Base-by-base conservation (phyloP, 108 stramenopile species). In the Nitzschia sp. region DNA sequence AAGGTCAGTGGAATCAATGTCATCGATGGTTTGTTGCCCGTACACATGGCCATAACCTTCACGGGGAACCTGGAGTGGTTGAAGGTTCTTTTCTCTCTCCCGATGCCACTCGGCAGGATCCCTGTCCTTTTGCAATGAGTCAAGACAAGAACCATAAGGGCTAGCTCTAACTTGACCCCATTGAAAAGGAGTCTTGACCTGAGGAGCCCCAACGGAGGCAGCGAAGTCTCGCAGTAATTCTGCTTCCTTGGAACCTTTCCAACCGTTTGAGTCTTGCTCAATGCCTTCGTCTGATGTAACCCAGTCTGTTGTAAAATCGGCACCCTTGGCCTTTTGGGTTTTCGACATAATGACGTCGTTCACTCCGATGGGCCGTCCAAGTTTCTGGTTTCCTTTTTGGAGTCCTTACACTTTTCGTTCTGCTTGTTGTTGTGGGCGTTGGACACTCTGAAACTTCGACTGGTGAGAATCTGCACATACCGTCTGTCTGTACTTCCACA, bases 21-120 rank as follows among this genome's bases (percentile, higher is more conserved):
- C 56, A 48, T 82, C 67, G 54, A 90, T 87, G 11, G 73, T 69
- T 21, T 71, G 51, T 57, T 82, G 76, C 15, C 92, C 92, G 53
- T 85, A 79, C 20, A 89, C 63, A 62, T 90, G 89, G 63, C 86
- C 82, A 58, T 87, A 93, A 10, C 89, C 89, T 53, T 88, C 82
- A 19, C 61, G 52, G 15, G 92, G 84, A 53, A 79, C 81, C 17
- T 77, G 21, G 5, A 87, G 48, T 1, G 83, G 70, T 29, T 26
- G 26, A 5, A 87, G 57, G 10, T 75, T 50, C 52, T 69, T 37
- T 38, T 67, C 22, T n/a, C 85, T 72, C 75, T 73, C 82, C 20
- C 62, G 59, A 57, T 81, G 63, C 78, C 76, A 82, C 40, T 57
- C 72, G 14, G 63, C 61, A 3, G 71, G 65, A 42, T 53, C 29